phyloP scores from a whole-genome alignment of 2,329 filamentous ascomycete genomes.

The Apiospora sp. region DNA sequence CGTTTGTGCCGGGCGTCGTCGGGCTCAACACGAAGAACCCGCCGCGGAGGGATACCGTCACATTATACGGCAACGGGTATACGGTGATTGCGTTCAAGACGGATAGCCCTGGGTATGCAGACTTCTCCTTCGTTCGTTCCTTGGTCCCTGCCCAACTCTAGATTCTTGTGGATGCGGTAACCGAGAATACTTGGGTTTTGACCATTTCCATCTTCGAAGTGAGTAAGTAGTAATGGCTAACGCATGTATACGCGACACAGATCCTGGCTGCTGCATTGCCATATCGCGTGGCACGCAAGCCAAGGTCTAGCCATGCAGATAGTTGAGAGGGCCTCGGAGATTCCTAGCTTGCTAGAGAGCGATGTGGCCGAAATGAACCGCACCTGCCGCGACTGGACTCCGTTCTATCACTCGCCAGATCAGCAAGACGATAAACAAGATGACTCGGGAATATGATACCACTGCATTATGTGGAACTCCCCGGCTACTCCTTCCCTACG shows the following conservation, averaged over 20 bases:
- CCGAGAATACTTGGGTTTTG: no score
- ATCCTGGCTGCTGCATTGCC: constrained; percentile 47
- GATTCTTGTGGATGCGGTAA: no score
- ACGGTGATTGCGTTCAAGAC: constrained; percentile 55
- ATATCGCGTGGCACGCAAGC: constrained; percentile 53
- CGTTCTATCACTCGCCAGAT: background rate
- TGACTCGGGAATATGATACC: constrained; percentile 6
- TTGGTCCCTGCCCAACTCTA: background rate
- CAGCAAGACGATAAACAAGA: background rate
- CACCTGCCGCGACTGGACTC: background rate
- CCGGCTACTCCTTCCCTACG: no score
- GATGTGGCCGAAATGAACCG: background rate
- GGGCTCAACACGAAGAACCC: constrained; percentile 50
- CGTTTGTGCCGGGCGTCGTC: background rate
- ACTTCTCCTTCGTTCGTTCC: background rate
- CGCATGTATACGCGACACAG: constrained; percentile 31
- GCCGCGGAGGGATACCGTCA: constrained; percentile 53
- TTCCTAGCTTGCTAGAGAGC: background rate
- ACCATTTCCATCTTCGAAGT: background rate
- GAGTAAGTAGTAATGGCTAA: background rate
- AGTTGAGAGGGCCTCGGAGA: constrained; percentile 38
- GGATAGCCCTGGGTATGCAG: constrained; percentile 51
- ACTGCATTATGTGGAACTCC: background rate
- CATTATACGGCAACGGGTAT: constrained; percentile 51
- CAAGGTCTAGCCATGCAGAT: constrained; percentile 60